Evolutionary conservation across 1,139 yeast genomes (phyloP).

Genomic region (Debaryomyces robertsiae): DNA sequence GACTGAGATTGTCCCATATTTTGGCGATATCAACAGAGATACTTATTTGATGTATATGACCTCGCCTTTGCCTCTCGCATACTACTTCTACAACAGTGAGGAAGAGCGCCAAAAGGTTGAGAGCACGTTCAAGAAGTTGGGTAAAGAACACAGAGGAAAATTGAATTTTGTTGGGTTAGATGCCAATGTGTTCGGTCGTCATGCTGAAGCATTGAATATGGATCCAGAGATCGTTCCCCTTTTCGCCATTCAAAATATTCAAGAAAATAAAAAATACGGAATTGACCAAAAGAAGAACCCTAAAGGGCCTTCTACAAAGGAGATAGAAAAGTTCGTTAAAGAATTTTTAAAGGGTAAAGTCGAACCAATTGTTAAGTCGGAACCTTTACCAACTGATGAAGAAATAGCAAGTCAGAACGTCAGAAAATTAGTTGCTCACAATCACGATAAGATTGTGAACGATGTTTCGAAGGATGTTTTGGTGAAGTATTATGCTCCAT

Average conservation of each 20-base stretch:
- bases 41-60: slow-evolving; percentile 78
- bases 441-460: slow-evolving; percentile 68
- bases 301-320: slow-evolving; percentile 40
- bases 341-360: slow-evolving; percentile 66
- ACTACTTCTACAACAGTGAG: slow-evolving; percentile 74
- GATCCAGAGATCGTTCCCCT: slow-evolving; percentile 82
- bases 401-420: slow-evolving; percentile 76
- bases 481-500: slow-evolving; percentile 95
- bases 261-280: slow-evolving; percentile 74
- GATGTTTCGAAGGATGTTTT: slow-evolving; percentile 81
- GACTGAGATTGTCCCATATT: slow-evolving; percentile 76
- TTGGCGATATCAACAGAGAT: slow-evolving; percentile 87
- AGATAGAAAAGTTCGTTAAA: slow-evolving; percentile 61
- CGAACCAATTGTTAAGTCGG: slow-evolving; percentile 79
- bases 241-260: slow-evolving; percentile 80
- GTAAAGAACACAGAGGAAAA: slow-evolving; percentile 76
- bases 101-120: slow-evolving; percentile 65
- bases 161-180: slow-evolving; percentile 88
- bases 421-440: slow-evolving; percentile 79
- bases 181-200: slow-evolving; percentile 79
- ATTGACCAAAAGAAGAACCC: slow-evolving; percentile 49
- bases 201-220: slow-evolving; percentile 87
- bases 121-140: slow-evolving; percentile 59
- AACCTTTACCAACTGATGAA: slow-evolving; percentile 69
- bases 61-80: slow-evolving; percentile 77